Conservation (phyloP, 2,329 filamentous ascomycete genomes). For the Lecanicillium sp. region DNA sequence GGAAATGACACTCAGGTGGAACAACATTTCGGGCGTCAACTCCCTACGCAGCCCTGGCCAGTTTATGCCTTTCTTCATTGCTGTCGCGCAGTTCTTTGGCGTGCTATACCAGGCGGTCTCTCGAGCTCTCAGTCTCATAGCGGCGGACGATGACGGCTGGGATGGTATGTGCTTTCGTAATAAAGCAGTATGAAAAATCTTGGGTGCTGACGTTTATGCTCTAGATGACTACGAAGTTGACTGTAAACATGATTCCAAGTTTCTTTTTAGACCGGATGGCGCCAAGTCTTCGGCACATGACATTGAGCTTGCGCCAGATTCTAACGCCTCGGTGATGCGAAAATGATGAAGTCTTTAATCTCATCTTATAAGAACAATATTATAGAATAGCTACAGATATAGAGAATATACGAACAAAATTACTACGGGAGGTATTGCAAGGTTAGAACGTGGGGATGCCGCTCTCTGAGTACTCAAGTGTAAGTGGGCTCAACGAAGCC, state of each 20-base stretch:
- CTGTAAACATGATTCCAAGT: neutral
- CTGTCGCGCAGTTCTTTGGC: constrained; percentile 14
- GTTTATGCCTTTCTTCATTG: constrained; percentile 19
- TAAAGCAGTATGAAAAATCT: too few relatives aligned
- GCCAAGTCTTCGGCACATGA: neutral
- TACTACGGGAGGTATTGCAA: too few relatives aligned
- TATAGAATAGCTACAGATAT: too few relatives aligned
- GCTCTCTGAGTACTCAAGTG: too few relatives aligned
- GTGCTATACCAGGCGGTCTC: constrained; percentile 14
- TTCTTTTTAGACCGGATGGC: neutral
- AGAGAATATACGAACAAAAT: too few relatives aligned
- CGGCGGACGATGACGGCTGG: constrained; percentile 1
- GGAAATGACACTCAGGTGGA: constrained; percentile 17
- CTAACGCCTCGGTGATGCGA: too few relatives aligned
- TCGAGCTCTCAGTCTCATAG: neutral
- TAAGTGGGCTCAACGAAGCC: too few relatives aligned
- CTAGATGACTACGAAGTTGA: neutral
- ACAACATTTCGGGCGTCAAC: constrained; percentile 14
- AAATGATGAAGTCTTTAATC: too few relatives aligned
- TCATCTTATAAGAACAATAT: too few relatives aligned
- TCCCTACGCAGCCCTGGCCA: constrained; percentile 14
- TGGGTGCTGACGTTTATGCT: too few relatives aligned
- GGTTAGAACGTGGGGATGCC: too few relatives aligned
- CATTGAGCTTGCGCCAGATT: neutral
- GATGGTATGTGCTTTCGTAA: constrained; percentile 5